Evolutionary conservation across 352 stramenopile species (phyloP).

Genomic region (Phytophthora macrochlamydospora): DNA sequence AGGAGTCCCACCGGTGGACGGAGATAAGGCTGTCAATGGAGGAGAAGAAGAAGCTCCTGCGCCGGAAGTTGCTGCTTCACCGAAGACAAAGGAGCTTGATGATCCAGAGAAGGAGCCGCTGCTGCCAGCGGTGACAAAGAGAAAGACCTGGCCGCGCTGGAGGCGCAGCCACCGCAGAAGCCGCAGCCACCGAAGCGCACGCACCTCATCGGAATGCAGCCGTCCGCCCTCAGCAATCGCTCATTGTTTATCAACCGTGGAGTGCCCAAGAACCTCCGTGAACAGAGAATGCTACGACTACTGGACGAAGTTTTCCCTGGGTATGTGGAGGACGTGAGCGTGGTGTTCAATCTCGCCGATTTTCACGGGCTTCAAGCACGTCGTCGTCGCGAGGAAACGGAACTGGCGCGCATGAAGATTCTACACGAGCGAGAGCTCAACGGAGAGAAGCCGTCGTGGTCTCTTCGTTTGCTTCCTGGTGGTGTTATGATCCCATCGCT

Average conservation of each 20-base stretch:
- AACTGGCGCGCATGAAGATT: conserved; percentile 63
- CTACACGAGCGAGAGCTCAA: conserved; percentile 47
- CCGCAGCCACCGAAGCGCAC: conserved; percentile 29
- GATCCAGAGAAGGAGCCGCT: conserved; percentile 28
- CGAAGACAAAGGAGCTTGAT: conserved; percentile 13
- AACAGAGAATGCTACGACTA: conserved; percentile 77
- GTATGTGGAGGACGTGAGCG: conserved; percentile 80
- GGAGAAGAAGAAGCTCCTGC: conserved; percentile 10
- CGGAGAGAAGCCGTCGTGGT: conserved; percentile 60
- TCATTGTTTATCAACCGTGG: conserved; percentile 84
- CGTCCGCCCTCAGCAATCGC: conserved; percentile 69
- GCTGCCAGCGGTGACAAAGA: conserved; percentile 23
- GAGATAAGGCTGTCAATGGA: conserved; percentile 10
- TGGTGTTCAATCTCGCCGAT: conserved; percentile 83
- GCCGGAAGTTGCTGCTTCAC: conserved; percentile 14
- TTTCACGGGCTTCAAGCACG: conserved; percentile 68
- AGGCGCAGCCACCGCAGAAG: conserved; percentile 13
- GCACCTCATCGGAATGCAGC: conserved; percentile 85
- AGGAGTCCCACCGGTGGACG: conserved; percentile 17
- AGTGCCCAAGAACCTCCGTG: conserved; percentile 73
- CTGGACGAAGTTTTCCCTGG: conserved; percentile 83
- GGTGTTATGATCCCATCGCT: conserved; percentile 76
- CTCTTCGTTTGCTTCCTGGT: conserved; percentile 67
- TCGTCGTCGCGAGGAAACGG: conserved; percentile 53
- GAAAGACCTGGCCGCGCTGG: conserved; percentile 10